Base-by-base conservation (phyloP, 2,329 filamentous ascomycete species). In the Penicillium expansum region DNA sequence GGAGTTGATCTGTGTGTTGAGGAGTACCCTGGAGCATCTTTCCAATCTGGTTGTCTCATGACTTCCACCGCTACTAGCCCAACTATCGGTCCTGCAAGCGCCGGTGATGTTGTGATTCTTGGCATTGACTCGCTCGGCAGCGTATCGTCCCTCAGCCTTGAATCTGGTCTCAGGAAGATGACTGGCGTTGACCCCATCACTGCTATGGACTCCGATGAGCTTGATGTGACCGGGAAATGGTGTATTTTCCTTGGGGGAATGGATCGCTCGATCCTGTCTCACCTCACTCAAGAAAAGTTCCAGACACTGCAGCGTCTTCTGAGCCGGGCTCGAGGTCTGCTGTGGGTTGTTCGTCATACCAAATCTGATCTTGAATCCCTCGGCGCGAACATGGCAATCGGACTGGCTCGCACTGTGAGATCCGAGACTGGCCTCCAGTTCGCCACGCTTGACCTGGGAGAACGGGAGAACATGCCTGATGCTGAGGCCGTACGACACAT, bases 241-340 rank as follows among this genome's bases (percentile, higher is more conserved):
- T 66, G 64, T 37, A 58, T 66, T 8, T 66, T 65, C 55, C 55
- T 66, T 4, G 62, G 54, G 11, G 64, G 63, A 4, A 64, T 66
- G 59, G 64, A 65, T 44, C 51, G 55, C 8, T 61, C 55, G 1
- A 39, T 62, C 18, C 33, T 66, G 4, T 62, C 62, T 2, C 55
- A 64, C 29, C 60, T 66, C n/a, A 62, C 56, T 1, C 18, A 45
- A 7, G 22, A 62, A 14, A 59, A 56, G 4, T 65, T 65, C 43
- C 24, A 60, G 35, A 52, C 55, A 11, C 24, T 66, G 5, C 64
- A 66, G 27, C 56, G 49, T 5, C 55, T 66, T 11, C n/a, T 64
- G 30, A 56, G 58, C 14, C 54, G 47, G 10, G 59, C 63, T 20
- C 59, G 63, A 42, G 64, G 64, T 7, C 38, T 66, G 6, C 35